Evolutionary conservation across 345 rosid genomes (phyloP), one percentile per base, ranked within the genome.

Genomic region (Triadica sebifera): DNA sequence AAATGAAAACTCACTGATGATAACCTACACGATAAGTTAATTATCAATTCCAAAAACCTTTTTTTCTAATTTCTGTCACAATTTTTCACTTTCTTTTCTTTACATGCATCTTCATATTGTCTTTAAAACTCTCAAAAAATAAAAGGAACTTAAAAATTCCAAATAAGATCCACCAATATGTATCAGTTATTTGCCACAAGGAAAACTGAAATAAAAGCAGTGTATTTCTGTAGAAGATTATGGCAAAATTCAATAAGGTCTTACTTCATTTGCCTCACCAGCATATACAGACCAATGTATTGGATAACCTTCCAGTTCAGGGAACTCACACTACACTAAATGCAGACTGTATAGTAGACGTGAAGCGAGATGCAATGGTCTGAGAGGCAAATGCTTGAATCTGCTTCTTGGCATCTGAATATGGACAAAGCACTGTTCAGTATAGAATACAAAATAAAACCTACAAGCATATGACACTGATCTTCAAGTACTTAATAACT

Each of bases 401-500:
- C 62, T 81, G 85, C 78, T 87, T 85, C 88, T 81, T 85, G 81
- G 90, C 90, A 83, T 87, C 90, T 87, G 84, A 74, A 84, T 37
- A 41, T 43, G 47, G n/a, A 39, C 53, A 72, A 62, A 61, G 55
- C 25, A 61, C 16, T 49, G 38, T 25, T 58, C 45, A 71, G 45
- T 71, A 11, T 5, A 8, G 41, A 24, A 71, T 12, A 15, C 22
- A 8, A 49, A 45, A 47, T 9, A 22, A 25, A 43, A 52, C 16
- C 16, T 22, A 8, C 51, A 25, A 8, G 22, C 3, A 52, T 24
- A 3, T 0, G 12, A 34, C 22, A 69, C 15, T 51, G 5, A 3
- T 19, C 19, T 52, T 69, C 10, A 53, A 20, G 37, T 45, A 53
- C 19, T 38, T 38, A 41, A 19, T 10, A n/a, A 46, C 49, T 39